Evolutionary conservation across 305 asterid species (phyloP), one percentile per base, ranked within the genome.

Genomic region (Fraxinus albicans): DNA sequence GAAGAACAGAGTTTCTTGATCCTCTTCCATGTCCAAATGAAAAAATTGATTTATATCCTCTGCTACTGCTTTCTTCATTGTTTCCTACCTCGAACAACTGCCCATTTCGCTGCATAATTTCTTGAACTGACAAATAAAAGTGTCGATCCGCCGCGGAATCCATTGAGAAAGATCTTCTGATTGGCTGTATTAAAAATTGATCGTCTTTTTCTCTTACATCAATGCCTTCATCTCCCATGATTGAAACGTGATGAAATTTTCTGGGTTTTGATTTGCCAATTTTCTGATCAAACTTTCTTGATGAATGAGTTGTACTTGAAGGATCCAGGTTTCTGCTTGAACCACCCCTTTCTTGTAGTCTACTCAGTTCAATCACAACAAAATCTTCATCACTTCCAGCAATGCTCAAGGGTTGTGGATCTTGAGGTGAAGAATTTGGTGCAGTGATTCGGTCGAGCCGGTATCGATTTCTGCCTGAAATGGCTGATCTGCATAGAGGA

Each of bases 371-470:
- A 31, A 93, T 87, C 85, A 89, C 91, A 2, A 89, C 87, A 44
- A 89, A 90, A 40, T 91, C 95, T 33, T 88, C 91, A 50, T 89
- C 91, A 0, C 89, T 86, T 23, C 86, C 89, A 3, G 83, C 15
- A 21, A 83, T 31, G 80, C 86, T 84, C 17, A 76, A 50, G 0
- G 88, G 88, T 29, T 84, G 90, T 3, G 90, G 88, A 55, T 91
- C 90, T 82, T 92, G 98, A 8, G 98, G 98, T 0, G 98, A 93
- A n/a, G 98, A 95, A 27, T 91, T 92, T 2, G 98, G 98, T 0
- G 98, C 98, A 3, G 78, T 70, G 9, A 91, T 90, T 31, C 72
- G 73, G 15, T 91, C 93, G 0, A 84, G 40, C 27, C 83, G 87
- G 74, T 87, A 81, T 72, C 91, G 53, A 44, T 87, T 85, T 21